phyloP scores from a whole-genome alignment of 2,329 filamentous ascomycete genomes.

The Ophiostoma montium region DNA sequence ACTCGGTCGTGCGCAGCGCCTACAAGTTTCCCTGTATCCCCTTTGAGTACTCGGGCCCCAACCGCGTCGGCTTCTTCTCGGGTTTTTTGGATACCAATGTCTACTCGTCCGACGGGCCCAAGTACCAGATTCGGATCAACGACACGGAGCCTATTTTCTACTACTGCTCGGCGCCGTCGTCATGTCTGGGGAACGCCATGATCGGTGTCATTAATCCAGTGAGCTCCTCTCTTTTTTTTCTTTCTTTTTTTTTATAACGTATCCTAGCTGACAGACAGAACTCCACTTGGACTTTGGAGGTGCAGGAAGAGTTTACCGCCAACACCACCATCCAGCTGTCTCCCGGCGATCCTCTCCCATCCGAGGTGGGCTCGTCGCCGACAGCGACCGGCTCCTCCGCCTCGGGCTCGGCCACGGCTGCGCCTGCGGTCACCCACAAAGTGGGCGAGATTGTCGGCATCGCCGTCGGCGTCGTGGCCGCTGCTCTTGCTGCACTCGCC shows the following conservation, averaged over 20 bases:
- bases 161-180: constrained; percentile 54
- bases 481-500: constrained; percentile 28
- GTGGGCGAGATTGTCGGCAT: constrained; percentile 41
- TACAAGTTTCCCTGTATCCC: constrained; percentile 49
- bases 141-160: constrained; percentile 51
- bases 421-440: background rate
- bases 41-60: constrained; percentile 36
- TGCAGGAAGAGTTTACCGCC: constrained; percentile 32
- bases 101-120: constrained; percentile 29
- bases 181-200: constrained; percentile 54
- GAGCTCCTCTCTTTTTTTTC: too few species aligned
- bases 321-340: constrained; percentile 37
- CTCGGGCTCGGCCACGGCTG: background rate
- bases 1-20: constrained; percentile 48
- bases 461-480: constrained; percentile 34
- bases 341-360: constrained; percentile 41
- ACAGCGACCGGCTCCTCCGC: constrained; percentile 5
- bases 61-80: constrained; percentile 39
- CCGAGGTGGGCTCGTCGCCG: constrained; percentile 22
- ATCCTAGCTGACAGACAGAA: constrained; percentile 15
- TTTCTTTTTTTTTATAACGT: background rate
- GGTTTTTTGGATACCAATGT: constrained; percentile 32
- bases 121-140: constrained; percentile 35
- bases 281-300: constrained; percentile 30
- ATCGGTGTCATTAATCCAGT: constrained; percentile 58